Evolutionary conservation across 768 basidiomycete species (phyloP), one percentile per base, ranked within the genome.

Genomic region (Collybia sordida): DNA sequence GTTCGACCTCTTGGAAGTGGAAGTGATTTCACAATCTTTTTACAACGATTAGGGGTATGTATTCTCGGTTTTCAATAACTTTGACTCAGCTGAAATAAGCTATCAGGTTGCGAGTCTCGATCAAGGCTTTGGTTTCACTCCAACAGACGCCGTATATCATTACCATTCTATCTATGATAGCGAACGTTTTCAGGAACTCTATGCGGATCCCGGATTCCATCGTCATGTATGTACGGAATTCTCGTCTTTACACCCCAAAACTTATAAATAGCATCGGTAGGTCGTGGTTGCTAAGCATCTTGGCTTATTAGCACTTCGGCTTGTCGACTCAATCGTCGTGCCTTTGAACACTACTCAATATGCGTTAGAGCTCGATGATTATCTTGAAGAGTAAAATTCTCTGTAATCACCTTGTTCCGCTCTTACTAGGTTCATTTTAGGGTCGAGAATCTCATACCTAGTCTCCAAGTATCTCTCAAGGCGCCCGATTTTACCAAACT

Each of bases 1-100:
- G 66, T 93, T 28, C 34, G 36, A 0, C 78, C 89, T 14, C 70
- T 93, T n/a, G 92, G 92, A 35, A 89, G 86, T 45, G 92, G 92
- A 21, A 92, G 90, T 50, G 96, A 98, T 66, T 98, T 79, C 57
- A 97, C 95, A 0, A 87, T 92, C 8, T 97, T 98, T 72, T 69
- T 98, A 59, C 92, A 98, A 65, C 75, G 85, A 42, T 60, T 81
- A 18, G 79, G 79, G n/a, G 74, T 75, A 59, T 36, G 69, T 60
- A 7, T 47, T n/a, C n/a, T 7, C 12, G 3, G 14, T 36, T 12
- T 23, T 19, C 27, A 7, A 5, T 34, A 21, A 14, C 17, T 50
- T 35, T 12, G 27, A 11, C 17, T 24, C 45, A 11, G 40, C 34
- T 51, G 34, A 46, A 31, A 8, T 6, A 12, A 7, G 12, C 35